Evolutionary conservation across 352 stramenopile genomes (phyloP).

Genomic region (Globisporangium cystogenes): DNA sequence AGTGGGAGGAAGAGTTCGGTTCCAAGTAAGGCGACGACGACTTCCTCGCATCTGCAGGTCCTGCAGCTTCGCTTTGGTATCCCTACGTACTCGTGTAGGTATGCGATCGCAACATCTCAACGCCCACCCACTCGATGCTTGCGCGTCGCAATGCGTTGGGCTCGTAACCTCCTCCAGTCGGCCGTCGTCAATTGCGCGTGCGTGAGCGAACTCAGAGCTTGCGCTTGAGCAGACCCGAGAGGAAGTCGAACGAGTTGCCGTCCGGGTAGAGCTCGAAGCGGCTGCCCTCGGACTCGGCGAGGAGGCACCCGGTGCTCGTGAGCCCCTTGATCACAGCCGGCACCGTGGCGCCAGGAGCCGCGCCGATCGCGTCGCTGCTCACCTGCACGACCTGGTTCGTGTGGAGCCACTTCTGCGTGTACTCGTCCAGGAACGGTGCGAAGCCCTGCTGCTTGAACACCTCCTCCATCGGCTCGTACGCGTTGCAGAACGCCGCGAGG

Average conservation of each 20-base stretch:
- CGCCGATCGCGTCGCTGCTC: conserved; percentile 24
- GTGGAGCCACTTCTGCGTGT: conserved; percentile 83
- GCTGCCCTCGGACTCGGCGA: conserved; percentile 59
- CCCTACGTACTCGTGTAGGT: too few species aligned
- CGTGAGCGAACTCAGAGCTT: conserved; percentile 40
- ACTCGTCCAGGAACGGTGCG: conserved; percentile 78
- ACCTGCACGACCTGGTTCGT: conserved; percentile 81
- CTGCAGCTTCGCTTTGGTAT: too few species aligned
- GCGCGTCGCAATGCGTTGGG: too few species aligned
- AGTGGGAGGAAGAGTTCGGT: conserved; percentile 80
- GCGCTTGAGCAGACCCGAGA: conserved; percentile 79
- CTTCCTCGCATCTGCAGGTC: background rate
- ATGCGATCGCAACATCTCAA: too few species aligned
- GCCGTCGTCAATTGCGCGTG: too few species aligned
- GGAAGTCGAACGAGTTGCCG: conserved; percentile 88
- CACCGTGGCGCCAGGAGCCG: conserved; percentile 21
- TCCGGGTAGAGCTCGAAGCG: conserved; percentile 86
- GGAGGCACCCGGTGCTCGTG: conserved; percentile 69
- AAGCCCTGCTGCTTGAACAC: conserved; percentile 81
- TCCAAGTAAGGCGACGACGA: conserved; percentile 51
- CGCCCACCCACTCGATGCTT: too few species aligned
- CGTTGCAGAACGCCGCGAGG: conserved; percentile 84
- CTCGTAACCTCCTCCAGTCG: too few species aligned
- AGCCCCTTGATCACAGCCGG: conserved; percentile 75
- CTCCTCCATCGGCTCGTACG: conserved; percentile 81